Evolutionary conservation across 169 alveolate genomes (phyloP).

Genomic region (Eimeria necatrix): DNA sequence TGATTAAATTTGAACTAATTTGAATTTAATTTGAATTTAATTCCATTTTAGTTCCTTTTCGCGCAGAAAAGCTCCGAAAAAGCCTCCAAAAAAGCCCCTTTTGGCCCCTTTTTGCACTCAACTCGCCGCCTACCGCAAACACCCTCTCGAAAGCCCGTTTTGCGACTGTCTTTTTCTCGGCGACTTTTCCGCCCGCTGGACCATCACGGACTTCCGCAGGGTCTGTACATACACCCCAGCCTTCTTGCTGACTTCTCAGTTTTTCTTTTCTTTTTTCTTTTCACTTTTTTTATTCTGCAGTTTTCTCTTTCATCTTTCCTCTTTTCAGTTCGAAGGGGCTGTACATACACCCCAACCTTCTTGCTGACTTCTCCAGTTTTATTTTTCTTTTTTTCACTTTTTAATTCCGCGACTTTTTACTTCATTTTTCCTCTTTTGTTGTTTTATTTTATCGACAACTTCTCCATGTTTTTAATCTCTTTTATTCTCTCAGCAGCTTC

Average conservation of each 20-base stretch:
- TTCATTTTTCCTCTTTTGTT: not conserved
- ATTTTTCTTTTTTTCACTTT: not conserved
- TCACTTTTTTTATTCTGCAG: too few relatives aligned
- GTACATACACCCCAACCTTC: not conserved
- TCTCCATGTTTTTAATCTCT: too few relatives aligned
- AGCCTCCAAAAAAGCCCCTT: not conserved
- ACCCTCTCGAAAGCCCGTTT: not conserved
- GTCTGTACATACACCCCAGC: not conserved
- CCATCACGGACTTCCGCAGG: conserved; percentile 62
- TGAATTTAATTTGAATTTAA: not conserved
- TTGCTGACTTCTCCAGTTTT: not conserved
- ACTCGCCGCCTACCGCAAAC: not conserved
- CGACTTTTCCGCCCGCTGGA: conserved; percentile 50
- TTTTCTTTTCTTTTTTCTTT: not conserved
- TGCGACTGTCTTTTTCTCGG: conserved; percentile 52
- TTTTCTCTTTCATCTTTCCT: not conserved
- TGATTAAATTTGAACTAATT: too few relatives aligned
- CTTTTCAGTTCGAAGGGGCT: not conserved
- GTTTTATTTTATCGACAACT: not conserved
- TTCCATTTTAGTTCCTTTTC: not conserved
- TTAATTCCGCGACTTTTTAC: too few relatives aligned
- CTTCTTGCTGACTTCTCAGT: not conserved
- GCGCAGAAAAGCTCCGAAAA: not conserved
- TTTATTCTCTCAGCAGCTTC: too few relatives aligned
- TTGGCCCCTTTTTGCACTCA: not conserved